Base-by-base conservation (phyloP, 208 protist genomes). In the Crithidia expoeki region DNA sequence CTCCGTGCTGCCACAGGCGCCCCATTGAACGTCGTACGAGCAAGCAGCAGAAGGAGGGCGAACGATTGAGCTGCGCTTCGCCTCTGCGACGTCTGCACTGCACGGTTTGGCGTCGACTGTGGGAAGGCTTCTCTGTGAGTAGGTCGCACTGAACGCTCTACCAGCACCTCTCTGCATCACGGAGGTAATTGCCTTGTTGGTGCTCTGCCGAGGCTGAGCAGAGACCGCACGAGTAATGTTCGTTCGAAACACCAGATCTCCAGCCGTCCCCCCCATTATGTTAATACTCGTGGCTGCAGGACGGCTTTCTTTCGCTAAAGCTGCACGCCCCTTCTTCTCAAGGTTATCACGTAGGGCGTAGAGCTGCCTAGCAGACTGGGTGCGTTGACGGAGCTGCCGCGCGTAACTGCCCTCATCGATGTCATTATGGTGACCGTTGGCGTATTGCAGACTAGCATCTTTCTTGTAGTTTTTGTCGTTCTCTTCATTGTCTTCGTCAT, bases 301-400 rank as follows among this genome's bases (percentile, higher is more conserved):
- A 2, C 0, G 36, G 30, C 0, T 30, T 1, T 12, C n/a, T 19
- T 1, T 58, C 1, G 19, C 32, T 40, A 40, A 40, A 40, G 36
- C n/a, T n/a, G n/a, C n/a, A n/a, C 46, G 51, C 47, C 49, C 34
- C 9, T 25, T 57, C 40, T 42, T n/a, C 23, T 42, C 33, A 12
- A 21, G 50, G 6, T 25, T 59, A 0, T 46, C 47, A 17, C 63
- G 34, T 21, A 68, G n/a, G 2, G 51, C 61, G 32, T 65, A 73
- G 25, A 74, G 64, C 16, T 57, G 57, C 49, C 63, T 61, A 0
- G 70, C 76, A 10, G 74, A 76, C 36, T 42, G 60, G 4, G 80
- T 83, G 21, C 69, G 69, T 25, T 50, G 62, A 11, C 76, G 75
- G 38, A 88, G 58, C 49, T 76, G 74, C 11, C 66, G 53, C 27